Base-by-base conservation (phyloP, 106 monocot species). In the Apostasia ramifera region DNA sequence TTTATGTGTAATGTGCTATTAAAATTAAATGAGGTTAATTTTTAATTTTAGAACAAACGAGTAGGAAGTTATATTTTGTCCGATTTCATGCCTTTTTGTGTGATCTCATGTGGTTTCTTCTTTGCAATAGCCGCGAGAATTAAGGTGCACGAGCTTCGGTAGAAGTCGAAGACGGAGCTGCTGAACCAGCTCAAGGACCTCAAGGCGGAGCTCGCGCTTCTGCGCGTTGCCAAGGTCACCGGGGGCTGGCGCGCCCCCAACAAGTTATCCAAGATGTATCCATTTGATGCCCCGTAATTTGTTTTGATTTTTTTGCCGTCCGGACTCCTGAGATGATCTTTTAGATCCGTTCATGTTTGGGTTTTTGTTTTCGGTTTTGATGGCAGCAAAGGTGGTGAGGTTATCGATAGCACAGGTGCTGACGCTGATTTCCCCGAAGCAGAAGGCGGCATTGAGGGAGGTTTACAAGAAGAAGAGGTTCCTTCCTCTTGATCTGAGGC, bases 261-360 rank as follows among this genome's bases (percentile, higher is more conserved):
- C 78, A 89, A 89, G 78, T 80, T 89, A 4, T 89, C 89, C 3
- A 89, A 89, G 75, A 89, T 89, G 89, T 89, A 78, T 39, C 13
- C 54, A 2, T 47, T 13, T 1, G 6, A 7, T 48, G 26, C 1
- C 41, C 38, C 8, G 0, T 42, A 8, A 1, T 26, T 26, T 26
- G 26, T 26, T 26, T 26, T 26, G 26, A 26, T 26, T 26, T 26
- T 26, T 26, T 26, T 26, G 26, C 26, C 26, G 26, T 26, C 26
- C 26, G 26, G 26, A 26, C 26, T 26, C 26, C 26, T 26, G 26
- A 26, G 26, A 26, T 26, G 26, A 26, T 26, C 26, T 26, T 26
- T 26, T 26, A 26, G 26, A 26, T 26, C 26, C 26, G 26, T 26
- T 26, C 26, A 26, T 26, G 26, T 26, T 26, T 26, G 26, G 26